phyloP scores from a whole-genome alignment of 2,329 filamentous ascomycete genomes.

The Colletotrichum navitas region DNA sequence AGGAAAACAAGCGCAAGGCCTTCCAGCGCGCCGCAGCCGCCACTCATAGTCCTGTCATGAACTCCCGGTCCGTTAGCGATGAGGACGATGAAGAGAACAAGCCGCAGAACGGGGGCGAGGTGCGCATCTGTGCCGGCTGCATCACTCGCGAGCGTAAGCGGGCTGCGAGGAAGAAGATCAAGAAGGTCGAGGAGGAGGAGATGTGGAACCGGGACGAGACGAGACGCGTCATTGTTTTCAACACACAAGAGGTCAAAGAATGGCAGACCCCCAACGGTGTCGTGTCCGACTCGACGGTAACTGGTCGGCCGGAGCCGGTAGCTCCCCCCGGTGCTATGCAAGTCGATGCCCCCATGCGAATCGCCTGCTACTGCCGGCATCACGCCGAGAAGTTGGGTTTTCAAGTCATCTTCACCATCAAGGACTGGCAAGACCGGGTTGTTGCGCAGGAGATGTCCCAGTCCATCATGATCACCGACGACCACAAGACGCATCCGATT shows the following conservation, averaged over 20 bases:
- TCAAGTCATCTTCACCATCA: slow-evolving; percentile 93
- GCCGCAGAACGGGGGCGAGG: slow-evolving; percentile 90
- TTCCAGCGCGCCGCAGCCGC: slow-evolving; percentile 68
- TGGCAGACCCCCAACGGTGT: slow-evolving; percentile 70
- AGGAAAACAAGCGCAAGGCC: slow-evolving; percentile 74
- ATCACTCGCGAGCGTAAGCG: slow-evolving; percentile 92
- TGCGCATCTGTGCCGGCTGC: slow-evolving; percentile 92
- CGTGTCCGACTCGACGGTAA: slow-evolving; percentile 55
- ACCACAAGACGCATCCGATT: slow-evolving; percentile 86
- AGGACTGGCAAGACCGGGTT: slow-evolving; percentile 80
- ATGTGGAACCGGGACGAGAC: slow-evolving; percentile 85
- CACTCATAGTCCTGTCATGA: slow-evolving; percentile 48
- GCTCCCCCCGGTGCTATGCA: slow-evolving; percentile 72
- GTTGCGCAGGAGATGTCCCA: slow-evolving; percentile 87
- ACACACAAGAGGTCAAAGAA: slow-evolving; percentile 87
- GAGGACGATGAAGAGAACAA: slow-evolving; percentile 75
- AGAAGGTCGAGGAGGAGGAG: slow-evolving; percentile 93
- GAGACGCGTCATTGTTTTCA: slow-evolving; percentile 89
- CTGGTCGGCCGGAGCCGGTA: slow-evolving; percentile 60
- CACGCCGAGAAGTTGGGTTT: slow-evolving; percentile 95
- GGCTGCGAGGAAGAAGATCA: slow-evolving; percentile 90
- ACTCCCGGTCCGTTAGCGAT: slow-evolving; percentile 51
- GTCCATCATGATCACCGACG: slow-evolving; percentile 96
- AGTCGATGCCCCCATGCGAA: slow-evolving; percentile 91
- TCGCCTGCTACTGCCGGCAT: slow-evolving; percentile 96